These are phyloP conservation scores for Hippophae gyantsensis DNA, from an alignment of 306 rosid species.

Conservation along the genomic window DNA sequence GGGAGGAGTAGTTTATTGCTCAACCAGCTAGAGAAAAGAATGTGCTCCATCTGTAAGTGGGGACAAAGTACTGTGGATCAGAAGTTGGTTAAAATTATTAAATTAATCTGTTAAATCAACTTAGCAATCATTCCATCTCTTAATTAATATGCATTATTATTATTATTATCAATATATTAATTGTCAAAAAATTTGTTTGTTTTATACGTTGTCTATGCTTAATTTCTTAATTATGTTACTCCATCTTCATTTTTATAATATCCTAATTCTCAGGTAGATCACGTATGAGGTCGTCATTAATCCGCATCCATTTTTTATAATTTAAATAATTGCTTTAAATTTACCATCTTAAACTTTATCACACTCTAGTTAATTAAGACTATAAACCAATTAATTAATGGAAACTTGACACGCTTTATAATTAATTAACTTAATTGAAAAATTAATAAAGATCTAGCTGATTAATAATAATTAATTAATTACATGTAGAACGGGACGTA, in stretches of 20 bases:
- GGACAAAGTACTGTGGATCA: slow-evolving; percentile 8
- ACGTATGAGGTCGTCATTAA: not conserved
- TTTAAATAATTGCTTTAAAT: too few species aligned
- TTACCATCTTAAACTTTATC: too few species aligned
- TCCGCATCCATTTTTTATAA: not conserved
- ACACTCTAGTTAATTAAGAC: too few species aligned
- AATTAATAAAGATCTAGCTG: not conserved
- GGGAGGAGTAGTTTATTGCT: too few species aligned
- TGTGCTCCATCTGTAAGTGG: not conserved
- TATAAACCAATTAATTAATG: too few species aligned
- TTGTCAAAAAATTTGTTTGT: not conserved
- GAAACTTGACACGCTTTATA: too few species aligned
- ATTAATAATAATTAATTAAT: not conserved
- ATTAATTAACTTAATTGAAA: not conserved
- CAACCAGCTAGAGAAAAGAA: too few species aligned
- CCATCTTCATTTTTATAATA: not conserved
- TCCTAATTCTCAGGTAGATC: not conserved
- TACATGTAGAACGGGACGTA: slow-evolving; percentile 89
- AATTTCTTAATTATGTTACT: not conserved
- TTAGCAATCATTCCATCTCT: not conserved
- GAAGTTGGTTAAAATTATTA: not conserved
- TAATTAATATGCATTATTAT: slow-evolving; percentile 2
- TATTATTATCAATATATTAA: not conserved
- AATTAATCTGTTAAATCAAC: slow-evolving; percentile 4
- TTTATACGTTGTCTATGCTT: not conserved